Conservation (phyloP, 129 eudicot genomes). For the Lonicera japonica region DNA sequence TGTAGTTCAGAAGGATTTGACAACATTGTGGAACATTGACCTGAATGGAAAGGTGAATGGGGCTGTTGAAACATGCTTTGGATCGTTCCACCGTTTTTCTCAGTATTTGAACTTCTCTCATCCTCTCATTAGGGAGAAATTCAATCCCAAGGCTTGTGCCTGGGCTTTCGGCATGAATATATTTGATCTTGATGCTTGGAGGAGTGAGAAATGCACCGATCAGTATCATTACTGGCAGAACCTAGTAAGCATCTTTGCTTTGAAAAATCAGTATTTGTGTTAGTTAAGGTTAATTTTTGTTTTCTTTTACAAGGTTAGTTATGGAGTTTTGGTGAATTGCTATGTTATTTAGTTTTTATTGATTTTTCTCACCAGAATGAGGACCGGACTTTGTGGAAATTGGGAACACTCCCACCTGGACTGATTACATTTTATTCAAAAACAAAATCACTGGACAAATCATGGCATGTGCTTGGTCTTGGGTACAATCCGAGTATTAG, state of each 20-base stretch:
- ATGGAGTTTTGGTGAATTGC: too few species aligned
- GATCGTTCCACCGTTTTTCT: conserved; percentile 65
- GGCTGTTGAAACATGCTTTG: conserved; percentile 84
- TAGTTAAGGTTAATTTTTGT: background rate
- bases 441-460: conserved; percentile 80
- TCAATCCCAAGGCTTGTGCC: conserved; percentile 70
- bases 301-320: too few species aligned
- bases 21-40: conserved; percentile 64
- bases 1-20: conserved; percentile 86
- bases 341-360: background rate
- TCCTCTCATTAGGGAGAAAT: conserved; percentile 53
- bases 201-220: conserved; percentile 58
- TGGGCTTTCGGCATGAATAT: conserved; percentile 92
- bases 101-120: conserved; percentile 72
- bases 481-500: conserved; percentile 88
- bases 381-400: conserved; percentile 61
- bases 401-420: conserved; percentile 73
- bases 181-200: conserved; percentile 87
- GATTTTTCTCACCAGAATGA: conserved; percentile 45
- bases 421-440: conserved; percentile 56
- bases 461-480: conserved; percentile 91
- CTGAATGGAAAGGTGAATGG: conserved; percentile 83
- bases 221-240: conserved; percentile 76
- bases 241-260: conserved; percentile 37
- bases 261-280: too few species aligned